Conservation (phyloP, 495 filamentous ascomycete genomes). For the Penicillium cosmopolitanum region DNA sequence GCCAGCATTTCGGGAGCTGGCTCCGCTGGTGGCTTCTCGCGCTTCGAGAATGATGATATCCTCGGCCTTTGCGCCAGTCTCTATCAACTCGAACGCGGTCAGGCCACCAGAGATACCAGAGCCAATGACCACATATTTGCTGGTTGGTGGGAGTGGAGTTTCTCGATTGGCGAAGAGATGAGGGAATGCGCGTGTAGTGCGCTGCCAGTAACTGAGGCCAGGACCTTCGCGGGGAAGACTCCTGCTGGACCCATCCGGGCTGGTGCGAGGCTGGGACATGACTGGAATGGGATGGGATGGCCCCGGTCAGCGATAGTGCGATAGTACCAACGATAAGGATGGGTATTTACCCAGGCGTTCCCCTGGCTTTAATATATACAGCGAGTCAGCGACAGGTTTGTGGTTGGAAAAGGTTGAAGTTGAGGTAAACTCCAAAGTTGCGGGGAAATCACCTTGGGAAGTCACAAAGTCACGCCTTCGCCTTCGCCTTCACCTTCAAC, state of each 20-base stretch:
- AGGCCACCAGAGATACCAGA: slow-evolving; percentile 35
- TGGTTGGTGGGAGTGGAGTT: slow-evolving; percentile 9
- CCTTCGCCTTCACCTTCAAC: too few species aligned
- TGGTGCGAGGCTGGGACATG: background rate
- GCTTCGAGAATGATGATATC: slow-evolving; percentile 39
- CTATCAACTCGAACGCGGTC: slow-evolving; percentile 31
- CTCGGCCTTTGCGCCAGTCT: slow-evolving; percentile 24
- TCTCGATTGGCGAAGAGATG: slow-evolving; percentile 26
- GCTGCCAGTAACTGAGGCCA: slow-evolving; percentile 38
- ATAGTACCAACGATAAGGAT: too few species aligned
- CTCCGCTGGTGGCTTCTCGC: slow-evolving; percentile 35
- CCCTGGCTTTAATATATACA: too few species aligned
- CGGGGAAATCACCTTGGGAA: too few species aligned
- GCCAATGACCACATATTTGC: slow-evolving; percentile 34
- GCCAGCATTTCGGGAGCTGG: slow-evolving; percentile 38
- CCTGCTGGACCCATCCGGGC: slow-evolving; percentile 18
- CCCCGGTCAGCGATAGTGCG: too few species aligned
- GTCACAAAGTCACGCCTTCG: too few species aligned
- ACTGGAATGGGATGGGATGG: background rate
- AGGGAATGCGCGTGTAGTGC: slow-evolving; percentile 34
- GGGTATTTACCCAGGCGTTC: too few species aligned
- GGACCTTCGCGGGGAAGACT: slow-evolving; percentile 30
- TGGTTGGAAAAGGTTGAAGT: too few species aligned
- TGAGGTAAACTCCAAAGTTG: too few species aligned
- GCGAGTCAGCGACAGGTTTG: too few species aligned